Evolutionary conservation across 2,329 filamentous ascomycete species (phyloP).

Genomic region (Trichothecium sympodiale): DNA sequence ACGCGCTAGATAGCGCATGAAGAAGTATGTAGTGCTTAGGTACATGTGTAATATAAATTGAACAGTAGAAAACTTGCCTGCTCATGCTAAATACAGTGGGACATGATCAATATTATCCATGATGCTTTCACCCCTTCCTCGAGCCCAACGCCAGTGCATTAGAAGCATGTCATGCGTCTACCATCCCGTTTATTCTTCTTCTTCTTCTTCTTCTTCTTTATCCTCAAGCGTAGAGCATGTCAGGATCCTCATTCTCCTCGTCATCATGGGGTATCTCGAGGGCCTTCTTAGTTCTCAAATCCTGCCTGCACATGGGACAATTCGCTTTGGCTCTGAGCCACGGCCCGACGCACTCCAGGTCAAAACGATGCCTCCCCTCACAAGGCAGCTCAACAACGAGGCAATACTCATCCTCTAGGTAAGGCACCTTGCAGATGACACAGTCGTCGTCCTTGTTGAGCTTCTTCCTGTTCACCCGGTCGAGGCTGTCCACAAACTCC

Average conservation of each 20-base stretch:
- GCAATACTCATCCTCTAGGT: constrained; percentile 50
- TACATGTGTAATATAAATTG: no score
- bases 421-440: constrained; percentile 52
- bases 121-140: no score
- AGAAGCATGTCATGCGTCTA: no score
- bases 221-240: constrained; percentile 30
- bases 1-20: constrained; percentile 9
- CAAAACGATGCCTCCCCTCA: constrained; percentile 45
- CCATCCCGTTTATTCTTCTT: no score
- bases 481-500: constrained; percentile 47
- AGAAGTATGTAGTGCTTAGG: no score
- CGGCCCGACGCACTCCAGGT: constrained; percentile 56
- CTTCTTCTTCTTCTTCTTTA: neutral
- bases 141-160: no score
- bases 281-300: constrained; percentile 45
- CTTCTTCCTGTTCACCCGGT: constrained; percentile 41
- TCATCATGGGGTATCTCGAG: constrained; percentile 30
- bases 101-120: no score
- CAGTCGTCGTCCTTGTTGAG: constrained; percentile 42
- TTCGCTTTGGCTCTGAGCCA: constrained; percentile 55
- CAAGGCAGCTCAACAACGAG: constrained; percentile 56
- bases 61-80: no score
- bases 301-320: constrained; percentile 52
- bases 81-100: no score
- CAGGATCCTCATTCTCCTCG: constrained; percentile 40